Conservation (phyloP, 768 basidiomycete genomes). For the Lactarius vividus region DNA sequence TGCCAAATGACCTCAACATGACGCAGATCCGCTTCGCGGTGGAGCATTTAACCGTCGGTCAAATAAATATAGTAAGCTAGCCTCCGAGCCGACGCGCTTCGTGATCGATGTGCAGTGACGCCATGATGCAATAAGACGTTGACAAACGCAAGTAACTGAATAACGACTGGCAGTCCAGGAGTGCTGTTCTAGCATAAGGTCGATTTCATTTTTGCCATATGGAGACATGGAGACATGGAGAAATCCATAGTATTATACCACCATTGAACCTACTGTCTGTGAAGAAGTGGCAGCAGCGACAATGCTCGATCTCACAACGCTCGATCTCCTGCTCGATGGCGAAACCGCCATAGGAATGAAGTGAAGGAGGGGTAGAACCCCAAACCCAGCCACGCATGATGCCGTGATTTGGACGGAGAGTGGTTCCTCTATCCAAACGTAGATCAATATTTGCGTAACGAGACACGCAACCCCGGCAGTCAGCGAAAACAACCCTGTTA, state of each 20-base stretch:
- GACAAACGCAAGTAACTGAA: too few relatives aligned
- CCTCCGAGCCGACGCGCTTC: neutral
- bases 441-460: slow-evolving; percentile 13
- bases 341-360: slow-evolving; percentile 13
- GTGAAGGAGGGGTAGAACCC: slow-evolving; percentile 15
- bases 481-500: slow-evolving; percentile 18
- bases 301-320: slow-evolving; percentile 8
- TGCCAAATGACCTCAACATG: slow-evolving; percentile 4
- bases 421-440: slow-evolving; percentile 17
- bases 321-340: slow-evolving; percentile 7
- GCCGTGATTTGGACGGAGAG: slow-evolving; percentile 8
- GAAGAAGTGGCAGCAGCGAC: slow-evolving; percentile 5
- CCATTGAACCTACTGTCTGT: slow-evolving; percentile 8
- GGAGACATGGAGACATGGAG: neutral
- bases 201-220: slow-evolving; percentile 3
- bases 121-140: too few relatives aligned
- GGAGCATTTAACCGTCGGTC: too few relatives aligned
- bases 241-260: slow-evolving; percentile 3
- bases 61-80: too few relatives aligned
- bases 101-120: neutral
- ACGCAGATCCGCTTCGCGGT: neutral
- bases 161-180: too few relatives aligned
- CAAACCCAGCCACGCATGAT: slow-evolving; percentile 15
- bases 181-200: neutral
- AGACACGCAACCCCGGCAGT: slow-evolving; percentile 7